phyloP scores from a whole-genome alignment of 768 basidiomycete species.

The Hygrocybe coccinea region DNA sequence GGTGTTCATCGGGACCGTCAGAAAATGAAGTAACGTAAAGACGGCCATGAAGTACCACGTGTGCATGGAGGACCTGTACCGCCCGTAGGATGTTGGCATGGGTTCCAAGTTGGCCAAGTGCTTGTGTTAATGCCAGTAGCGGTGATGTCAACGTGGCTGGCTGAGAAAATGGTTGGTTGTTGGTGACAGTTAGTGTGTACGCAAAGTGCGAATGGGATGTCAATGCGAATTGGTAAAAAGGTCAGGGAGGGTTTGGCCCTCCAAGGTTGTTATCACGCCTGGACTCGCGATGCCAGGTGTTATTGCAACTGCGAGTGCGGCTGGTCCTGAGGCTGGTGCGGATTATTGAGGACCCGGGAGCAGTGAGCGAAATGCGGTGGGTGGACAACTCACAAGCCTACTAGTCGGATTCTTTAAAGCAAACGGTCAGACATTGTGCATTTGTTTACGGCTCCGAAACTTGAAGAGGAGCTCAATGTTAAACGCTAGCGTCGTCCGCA shows the following conservation, averaged over 20 bases:
- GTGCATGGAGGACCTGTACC: neutral
- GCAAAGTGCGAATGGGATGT: neutral
- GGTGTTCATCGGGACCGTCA: neutral
- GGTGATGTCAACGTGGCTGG: neutral
- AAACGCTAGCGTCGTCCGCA: no score
- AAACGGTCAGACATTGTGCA: no score
- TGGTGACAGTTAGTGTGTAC: neutral
- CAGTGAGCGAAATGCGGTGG: neutral
- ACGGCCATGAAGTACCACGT: neutral
- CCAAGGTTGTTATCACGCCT: neutral
- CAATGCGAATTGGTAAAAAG: neutral
- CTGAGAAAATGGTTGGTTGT: neutral
- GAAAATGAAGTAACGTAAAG: neutral
- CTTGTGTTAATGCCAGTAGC: neutral
- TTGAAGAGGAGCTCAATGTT: no score
- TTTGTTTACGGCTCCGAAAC: no score
- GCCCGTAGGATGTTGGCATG: neutral
- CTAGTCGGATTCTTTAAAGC: no score
- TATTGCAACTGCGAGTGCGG: neutral
- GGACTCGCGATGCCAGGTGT: conserved; percentile 2
- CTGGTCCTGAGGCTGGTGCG: neutral
- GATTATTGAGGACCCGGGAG: conserved; percentile 3
- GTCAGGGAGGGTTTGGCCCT: no score
- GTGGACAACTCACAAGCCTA: no score
- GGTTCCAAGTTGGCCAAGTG: neutral